Evolutionary conservation across 495 filamentous ascomycete genomes (phyloP).

Genomic region (Parachaetomium inaequale): DNA sequence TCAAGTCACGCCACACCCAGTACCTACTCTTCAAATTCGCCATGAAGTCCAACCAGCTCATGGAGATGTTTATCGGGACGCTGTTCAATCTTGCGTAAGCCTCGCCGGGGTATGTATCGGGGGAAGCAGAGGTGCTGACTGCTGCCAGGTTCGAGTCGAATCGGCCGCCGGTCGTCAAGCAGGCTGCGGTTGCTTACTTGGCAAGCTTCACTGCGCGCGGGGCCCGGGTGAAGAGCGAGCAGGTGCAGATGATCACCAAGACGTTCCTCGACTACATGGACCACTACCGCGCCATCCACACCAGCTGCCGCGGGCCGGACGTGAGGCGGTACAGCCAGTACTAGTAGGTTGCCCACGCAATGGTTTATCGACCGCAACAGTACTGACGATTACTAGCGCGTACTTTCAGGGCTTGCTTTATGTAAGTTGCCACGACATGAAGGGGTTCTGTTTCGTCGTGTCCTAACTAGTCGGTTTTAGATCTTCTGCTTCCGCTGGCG

Average conservation of each 20-base stretch:
- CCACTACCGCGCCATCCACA: slow-evolving; percentile 55
- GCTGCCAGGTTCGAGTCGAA: slow-evolving; percentile 43
- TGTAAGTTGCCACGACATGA: slow-evolving; percentile 34
- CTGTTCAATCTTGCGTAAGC: slow-evolving; percentile 58
- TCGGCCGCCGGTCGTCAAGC: slow-evolving; percentile 64
- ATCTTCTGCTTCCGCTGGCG: slow-evolving; percentile 99
- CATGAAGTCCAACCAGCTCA: slow-evolving; percentile 67
- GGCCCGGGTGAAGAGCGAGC: slow-evolving; percentile 66
- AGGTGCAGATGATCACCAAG: slow-evolving; percentile 73
- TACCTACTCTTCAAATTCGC: slow-evolving; percentile 83
- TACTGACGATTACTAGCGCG: slow-evolving; percentile 14
- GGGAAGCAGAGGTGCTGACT: neutral
- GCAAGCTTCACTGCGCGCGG: slow-evolving; percentile 87
- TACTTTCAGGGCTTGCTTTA: slow-evolving; percentile 29
- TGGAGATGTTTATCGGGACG: slow-evolving; percentile 75
- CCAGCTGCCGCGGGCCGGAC: slow-evolving; percentile 74
- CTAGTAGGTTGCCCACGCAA: slow-evolving; percentile 46
- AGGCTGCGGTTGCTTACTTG: slow-evolving; percentile 81
- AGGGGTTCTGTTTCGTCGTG: slow-evolving; percentile 25
- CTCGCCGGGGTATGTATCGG: neutral
- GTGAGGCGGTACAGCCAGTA: slow-evolving; percentile 76
- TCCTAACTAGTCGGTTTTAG: slow-evolving; percentile 35
- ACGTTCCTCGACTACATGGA: slow-evolving; percentile 71
- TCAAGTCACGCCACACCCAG: slow-evolving; percentile 35
- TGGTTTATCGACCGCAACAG: neutral